These are phyloP conservation scores for Chamaecyparis obtusa DNA, from an alignment of 75 land plant genomes.

Conservation along the genomic window DNA sequence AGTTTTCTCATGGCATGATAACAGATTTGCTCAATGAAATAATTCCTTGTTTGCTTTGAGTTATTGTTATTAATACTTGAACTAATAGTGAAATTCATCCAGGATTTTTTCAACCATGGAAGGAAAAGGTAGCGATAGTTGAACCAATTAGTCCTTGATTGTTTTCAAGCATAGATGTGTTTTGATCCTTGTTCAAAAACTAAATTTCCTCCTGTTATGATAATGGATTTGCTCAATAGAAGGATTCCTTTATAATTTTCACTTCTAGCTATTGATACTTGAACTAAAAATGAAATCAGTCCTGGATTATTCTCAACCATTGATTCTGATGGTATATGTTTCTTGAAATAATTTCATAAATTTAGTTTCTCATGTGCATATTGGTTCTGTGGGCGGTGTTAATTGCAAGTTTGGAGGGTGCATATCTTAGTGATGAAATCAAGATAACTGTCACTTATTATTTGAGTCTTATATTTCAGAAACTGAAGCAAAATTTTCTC, in stretches of 20 bases:
- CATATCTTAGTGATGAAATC: neutral
- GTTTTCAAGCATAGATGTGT: too few relatives aligned
- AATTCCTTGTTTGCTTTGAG: too few relatives aligned
- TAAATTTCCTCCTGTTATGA: too few relatives aligned
- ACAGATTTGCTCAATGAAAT: too few relatives aligned
- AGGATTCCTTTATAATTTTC: neutral
- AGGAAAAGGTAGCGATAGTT: too few relatives aligned
- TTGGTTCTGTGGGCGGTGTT: neutral
- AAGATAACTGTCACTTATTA: neutral
- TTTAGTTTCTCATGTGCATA: neutral
- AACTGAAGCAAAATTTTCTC: neutral
- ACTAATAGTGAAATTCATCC: neutral
- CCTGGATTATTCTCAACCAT: neutral
- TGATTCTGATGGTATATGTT: neutral
- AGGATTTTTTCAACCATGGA: too few relatives aligned
- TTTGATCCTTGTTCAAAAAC: too few relatives aligned
- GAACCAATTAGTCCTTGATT: too few relatives aligned
- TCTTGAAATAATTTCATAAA: neutral
- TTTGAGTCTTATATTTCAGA: neutral
- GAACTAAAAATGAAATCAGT: neutral
- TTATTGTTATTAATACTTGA: neutral
- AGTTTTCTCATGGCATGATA: too few relatives aligned
- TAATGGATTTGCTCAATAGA: neutral
- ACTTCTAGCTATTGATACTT: neutral
- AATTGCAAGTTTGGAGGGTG: neutral